Percentiles rank a stretch among this genome's conserved stretches.
Conservation (phyloP, 306 rosid species). For the Casuarina cunninghamiana region DNA sequence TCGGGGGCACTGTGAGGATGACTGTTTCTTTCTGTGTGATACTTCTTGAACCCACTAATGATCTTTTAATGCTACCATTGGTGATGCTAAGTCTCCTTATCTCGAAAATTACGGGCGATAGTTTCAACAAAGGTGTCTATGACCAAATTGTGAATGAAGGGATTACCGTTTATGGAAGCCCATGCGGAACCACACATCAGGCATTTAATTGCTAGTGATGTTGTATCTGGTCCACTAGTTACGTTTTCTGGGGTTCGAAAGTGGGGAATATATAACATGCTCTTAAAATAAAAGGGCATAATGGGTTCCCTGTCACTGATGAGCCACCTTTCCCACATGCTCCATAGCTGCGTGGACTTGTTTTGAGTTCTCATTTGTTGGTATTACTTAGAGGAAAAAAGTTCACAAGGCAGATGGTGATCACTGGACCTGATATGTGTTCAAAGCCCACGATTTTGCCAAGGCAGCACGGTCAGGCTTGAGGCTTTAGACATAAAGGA, state of each 20-base stretch:
- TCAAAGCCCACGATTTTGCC: slow-evolving; percentile 62
- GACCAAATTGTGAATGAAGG: slow-evolving; percentile 80
- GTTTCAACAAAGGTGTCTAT: slow-evolving; percentile 73
- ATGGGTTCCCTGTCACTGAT: slow-evolving; percentile 81
- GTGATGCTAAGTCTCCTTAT: slow-evolving; percentile 73
- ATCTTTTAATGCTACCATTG: slow-evolving; percentile 70
- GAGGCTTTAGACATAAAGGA: slow-evolving; percentile 53
- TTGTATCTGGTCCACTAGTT: slow-evolving; percentile 66
- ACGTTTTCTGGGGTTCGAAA: slow-evolving; percentile 67
- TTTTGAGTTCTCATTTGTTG: slow-evolving; percentile 72
- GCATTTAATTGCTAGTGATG: slow-evolving; percentile 64
- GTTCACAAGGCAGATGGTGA: slow-evolving; percentile 37
- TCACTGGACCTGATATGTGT: slow-evolving; percentile 34
- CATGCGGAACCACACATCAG: slow-evolving; percentile 79
- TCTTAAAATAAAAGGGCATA: slow-evolving; percentile 47
- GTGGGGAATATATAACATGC: slow-evolving; percentile 61
- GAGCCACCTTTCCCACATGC: slow-evolving; percentile 60
- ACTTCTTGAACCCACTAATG: slow-evolving; percentile 84
- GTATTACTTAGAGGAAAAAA: slow-evolving; percentile 59
- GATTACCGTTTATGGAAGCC: slow-evolving; percentile 73
- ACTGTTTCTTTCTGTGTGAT: slow-evolving; percentile 79
- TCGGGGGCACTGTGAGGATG: slow-evolving; percentile 95
- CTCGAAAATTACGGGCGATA: slow-evolving; percentile 71
- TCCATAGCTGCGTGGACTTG: slow-evolving; percentile 69
- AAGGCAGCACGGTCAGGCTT: slow-evolving; percentile 60